Percentiles rank a stretch among this genome's conserved stretches.
These are phyloP conservation scores for Berberis vulgaris DNA, from an alignment of 164 flowering plant species.

Conservation along the genomic window DNA sequence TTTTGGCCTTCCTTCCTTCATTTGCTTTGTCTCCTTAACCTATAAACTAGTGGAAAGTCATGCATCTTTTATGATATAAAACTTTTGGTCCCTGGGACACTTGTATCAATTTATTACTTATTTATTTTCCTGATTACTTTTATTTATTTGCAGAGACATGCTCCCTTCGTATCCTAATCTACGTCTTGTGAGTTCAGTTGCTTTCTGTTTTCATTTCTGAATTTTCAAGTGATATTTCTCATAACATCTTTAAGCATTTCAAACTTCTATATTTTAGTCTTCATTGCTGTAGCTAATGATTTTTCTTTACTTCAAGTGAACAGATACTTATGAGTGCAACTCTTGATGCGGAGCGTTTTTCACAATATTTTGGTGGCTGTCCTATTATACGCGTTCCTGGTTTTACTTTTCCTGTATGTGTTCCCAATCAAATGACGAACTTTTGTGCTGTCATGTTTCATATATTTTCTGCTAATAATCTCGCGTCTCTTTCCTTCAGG, in stretches of 20 bases:
- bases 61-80: too few relatives aligned
- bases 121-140: neutral
- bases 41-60: too few relatives aligned
- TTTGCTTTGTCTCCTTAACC: too few relatives aligned
- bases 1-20: too few relatives aligned
- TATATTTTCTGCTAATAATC: neutral
- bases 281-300: neutral
- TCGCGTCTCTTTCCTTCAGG: conserved; percentile 39
- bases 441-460: conserved; percentile 4
- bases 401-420: conserved; percentile 82
- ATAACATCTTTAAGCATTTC: too few relatives aligned
- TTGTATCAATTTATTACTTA: neutral
- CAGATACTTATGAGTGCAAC: conserved; percentile 99
- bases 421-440: neutral
- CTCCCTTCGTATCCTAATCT: conserved; percentile 72
- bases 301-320: conserved; percentile 1
- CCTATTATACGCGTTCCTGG: conserved; percentile 92
- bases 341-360: conserved; percentile 85
- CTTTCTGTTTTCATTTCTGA: neutral
- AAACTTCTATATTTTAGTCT: too few relatives aligned
- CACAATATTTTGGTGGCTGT: conserved; percentile 92
- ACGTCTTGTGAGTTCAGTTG: conserved; percentile 59
- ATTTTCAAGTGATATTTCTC: too few relatives aligned
- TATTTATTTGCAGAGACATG: conserved; percentile 63
- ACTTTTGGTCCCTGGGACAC: neutral